phyloP scores from a whole-genome alignment of 1,284 basidiomycete species.

The Cystobasidiaceae sp. region DNA sequence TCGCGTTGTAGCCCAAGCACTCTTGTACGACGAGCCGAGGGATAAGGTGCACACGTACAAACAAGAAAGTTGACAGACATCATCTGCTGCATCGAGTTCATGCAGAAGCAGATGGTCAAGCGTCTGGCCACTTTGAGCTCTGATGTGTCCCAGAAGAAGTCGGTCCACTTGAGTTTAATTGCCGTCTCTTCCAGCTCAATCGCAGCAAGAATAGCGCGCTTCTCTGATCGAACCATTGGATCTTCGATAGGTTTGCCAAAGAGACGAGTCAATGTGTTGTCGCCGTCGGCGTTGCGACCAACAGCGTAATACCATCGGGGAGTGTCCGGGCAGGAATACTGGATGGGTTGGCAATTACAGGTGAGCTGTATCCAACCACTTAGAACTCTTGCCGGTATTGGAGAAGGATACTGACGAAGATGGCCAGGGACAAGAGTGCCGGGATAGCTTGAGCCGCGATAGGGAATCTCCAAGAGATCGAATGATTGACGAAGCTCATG shows the following conservation, averaged over 20 bases:
- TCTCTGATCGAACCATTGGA: slow-evolving; percentile 13
- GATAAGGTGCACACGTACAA: not conserved
- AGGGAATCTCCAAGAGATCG: slow-evolving; percentile 20
- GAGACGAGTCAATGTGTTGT: slow-evolving; percentile 2
- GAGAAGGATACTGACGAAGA: slow-evolving; percentile 13
- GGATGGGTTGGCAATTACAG: not conserved
- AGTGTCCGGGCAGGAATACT: slow-evolving; percentile 24
- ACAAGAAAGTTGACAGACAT: slow-evolving; percentile 31
- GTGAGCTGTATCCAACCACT: not conserved
- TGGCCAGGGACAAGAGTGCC: slow-evolving; percentile 3
- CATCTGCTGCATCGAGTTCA: slow-evolving; percentile 18
- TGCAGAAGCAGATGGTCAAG: slow-evolving; percentile 22
- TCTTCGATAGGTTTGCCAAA: slow-evolving; percentile 7
- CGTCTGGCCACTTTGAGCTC: slow-evolving; percentile 26
- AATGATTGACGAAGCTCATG: slow-evolving; percentile 21
- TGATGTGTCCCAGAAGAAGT: slow-evolving; percentile 22
- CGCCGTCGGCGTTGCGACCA: slow-evolving; percentile 14
- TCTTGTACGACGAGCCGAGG: not conserved
- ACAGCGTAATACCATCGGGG: slow-evolving; percentile 30
- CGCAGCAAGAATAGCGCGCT: slow-evolving; percentile 24
- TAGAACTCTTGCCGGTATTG: not conserved
- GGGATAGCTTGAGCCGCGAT: slow-evolving; percentile 22
- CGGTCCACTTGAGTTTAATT: not conserved
- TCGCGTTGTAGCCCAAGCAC: not conserved
- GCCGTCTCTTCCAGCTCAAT: slow-evolving; percentile 28